Percentiles rank a stretch among this genome's conserved stretches.
Conservation (phyloP, 768 basidiomycete species). For the Termitomyces sp. region DNA sequence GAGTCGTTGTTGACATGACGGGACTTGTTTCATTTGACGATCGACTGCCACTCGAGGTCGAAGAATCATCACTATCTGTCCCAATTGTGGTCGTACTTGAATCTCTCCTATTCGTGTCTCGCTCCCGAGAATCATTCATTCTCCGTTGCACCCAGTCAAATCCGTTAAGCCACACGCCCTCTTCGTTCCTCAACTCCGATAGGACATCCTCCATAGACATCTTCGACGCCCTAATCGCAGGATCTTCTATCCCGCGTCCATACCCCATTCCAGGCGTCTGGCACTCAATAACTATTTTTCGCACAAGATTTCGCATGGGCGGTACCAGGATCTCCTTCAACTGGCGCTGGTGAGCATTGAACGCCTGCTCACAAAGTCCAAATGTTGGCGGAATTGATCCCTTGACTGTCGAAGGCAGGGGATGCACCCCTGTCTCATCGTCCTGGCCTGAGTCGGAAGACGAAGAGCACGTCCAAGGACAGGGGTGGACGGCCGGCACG, state of each 20-base stretch:
- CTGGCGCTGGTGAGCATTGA: slow-evolving; percentile 50
- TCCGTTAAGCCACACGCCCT: slow-evolving; percentile 68
- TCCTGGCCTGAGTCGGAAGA: slow-evolving; percentile 12
- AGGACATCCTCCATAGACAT: slow-evolving; percentile 63
- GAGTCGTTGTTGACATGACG: slow-evolving; percentile 64
- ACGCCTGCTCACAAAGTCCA: slow-evolving; percentile 59
- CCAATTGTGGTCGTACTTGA: slow-evolving; percentile 1
- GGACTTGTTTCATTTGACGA: slow-evolving; percentile 62
- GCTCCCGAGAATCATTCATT: slow-evolving; percentile 29
- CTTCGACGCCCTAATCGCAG: slow-evolving; percentile 45
- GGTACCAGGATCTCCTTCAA: slow-evolving; percentile 56
- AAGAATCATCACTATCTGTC: slow-evolving; percentile 43
- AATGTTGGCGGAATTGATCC: slow-evolving; percentile 56
- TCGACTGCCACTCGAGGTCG: slow-evolving; percentile 31
- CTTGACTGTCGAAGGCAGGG: slow-evolving; percentile 37
- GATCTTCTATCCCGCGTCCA: slow-evolving; percentile 35
- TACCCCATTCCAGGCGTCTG: slow-evolving; percentile 27
- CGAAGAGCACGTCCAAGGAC: slow-evolving; percentile 50
- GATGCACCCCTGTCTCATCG: slow-evolving; percentile 37
- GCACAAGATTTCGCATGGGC: slow-evolving; percentile 63
- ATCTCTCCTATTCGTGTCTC: slow-evolving; percentile 20
- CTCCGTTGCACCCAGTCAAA: slow-evolving; percentile 59
- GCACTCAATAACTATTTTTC: slow-evolving; percentile 61
- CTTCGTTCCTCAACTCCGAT: slow-evolving; percentile 48
- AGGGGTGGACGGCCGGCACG: slow-evolving; percentile 45